Percentiles rank a stretch among this genome's conserved stretches.
These are phyloP conservation scores for Magnaporthiopsis incrustans DNA, from an alignment of 2,329 filamentous ascomycete genomes.

Conservation along the genomic window DNA sequence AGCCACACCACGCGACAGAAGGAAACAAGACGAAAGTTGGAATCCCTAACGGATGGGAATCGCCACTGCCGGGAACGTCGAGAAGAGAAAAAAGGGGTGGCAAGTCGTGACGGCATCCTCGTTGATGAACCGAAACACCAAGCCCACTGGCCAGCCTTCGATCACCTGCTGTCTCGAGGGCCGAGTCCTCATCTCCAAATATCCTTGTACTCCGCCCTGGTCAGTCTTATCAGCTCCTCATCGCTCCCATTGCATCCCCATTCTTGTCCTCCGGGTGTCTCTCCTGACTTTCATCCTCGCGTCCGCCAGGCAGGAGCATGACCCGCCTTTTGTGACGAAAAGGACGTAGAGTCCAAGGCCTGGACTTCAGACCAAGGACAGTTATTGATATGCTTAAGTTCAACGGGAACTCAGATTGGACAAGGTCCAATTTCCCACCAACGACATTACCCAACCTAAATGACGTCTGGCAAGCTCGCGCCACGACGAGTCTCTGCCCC, in stretches of 20 bases:
- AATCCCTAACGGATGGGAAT: background rate
- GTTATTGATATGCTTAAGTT: conserved; percentile 1
- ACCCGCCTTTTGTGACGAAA: background rate
- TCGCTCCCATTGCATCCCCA: background rate
- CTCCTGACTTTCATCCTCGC: background rate
- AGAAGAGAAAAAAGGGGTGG: background rate
- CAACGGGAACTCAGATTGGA: background rate
- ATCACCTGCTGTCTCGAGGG: background rate
- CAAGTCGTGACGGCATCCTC: background rate
- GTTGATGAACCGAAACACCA: background rate
- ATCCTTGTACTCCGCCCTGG: background rate
- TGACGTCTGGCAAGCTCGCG: too few species aligned
- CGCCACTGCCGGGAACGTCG: too few species aligned
- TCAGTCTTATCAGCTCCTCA: background rate
- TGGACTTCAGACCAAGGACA: background rate
- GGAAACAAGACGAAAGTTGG: background rate
- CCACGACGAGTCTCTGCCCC: background rate
- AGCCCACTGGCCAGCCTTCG: too few species aligned
- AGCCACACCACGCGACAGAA: background rate
- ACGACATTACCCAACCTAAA: background rate
- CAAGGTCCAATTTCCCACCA: background rate
- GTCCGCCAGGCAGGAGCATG: too few species aligned
- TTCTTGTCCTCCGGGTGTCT: background rate
- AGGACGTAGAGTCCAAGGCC: background rate
- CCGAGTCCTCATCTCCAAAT: background rate